These are phyloP conservation scores for Sonneratia alba DNA, from an alignment of 345 rosid species.

Conservation along the genomic window DNA sequence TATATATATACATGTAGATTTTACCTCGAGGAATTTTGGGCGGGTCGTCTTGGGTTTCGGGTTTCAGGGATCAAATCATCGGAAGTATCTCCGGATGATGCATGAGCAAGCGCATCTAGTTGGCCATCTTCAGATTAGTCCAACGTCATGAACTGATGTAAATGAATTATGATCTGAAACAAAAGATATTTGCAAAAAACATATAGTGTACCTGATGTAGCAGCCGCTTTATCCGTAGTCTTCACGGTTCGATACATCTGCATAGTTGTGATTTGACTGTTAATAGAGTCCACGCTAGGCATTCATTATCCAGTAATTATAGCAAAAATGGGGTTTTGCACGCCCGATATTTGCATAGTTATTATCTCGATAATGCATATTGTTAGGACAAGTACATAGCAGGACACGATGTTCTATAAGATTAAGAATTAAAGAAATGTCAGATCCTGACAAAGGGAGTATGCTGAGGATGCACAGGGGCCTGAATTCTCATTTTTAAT, in stretches of 20 bases:
- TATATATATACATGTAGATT: no score
- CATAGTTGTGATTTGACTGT: not conserved
- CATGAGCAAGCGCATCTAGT: constrained; percentile 63
- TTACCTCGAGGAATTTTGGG: constrained; percentile 62
- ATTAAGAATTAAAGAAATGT: no score
- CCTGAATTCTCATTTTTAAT: not conserved
- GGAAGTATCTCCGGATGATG: constrained; percentile 74
- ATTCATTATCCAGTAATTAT: not conserved
- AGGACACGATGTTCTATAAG: not conserved
- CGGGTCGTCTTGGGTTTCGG: constrained; percentile 39
- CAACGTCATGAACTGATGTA: not conserved
- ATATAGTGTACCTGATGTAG: constrained; percentile 32
- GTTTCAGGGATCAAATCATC: constrained; percentile 75
- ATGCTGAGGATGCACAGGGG: no score
- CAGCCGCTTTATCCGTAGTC: constrained; percentile 65
- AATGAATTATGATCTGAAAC: not conserved
- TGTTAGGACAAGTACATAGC: not conserved
- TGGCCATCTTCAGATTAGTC: constrained; percentile 25
- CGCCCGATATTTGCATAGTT: not conserved
- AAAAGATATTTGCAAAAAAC: not conserved
- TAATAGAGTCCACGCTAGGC: not conserved
- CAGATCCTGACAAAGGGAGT: no score
- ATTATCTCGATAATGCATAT: not conserved
- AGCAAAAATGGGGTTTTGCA: not conserved
- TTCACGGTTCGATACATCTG: constrained; percentile 82